phyloP scores from a whole-genome alignment of 768 basidiomycete genomes.

The Suillus alpinus region DNA sequence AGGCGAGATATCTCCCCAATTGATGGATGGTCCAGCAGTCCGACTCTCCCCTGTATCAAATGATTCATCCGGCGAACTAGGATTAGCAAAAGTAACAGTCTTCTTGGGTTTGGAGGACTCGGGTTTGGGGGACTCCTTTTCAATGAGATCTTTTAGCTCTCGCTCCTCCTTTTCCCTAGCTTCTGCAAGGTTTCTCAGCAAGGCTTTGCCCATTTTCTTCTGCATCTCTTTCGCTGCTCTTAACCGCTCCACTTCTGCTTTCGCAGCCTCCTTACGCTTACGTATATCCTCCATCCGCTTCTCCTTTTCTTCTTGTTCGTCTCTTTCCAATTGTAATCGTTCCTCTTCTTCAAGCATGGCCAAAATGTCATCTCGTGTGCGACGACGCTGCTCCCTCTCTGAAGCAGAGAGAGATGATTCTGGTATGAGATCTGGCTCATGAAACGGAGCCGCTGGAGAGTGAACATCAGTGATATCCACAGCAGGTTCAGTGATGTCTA shows the following conservation, averaged over 20 bases:
- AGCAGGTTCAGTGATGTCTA: conserved; percentile 70
- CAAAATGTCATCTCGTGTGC: conserved; percentile 63
- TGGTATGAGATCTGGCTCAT: conserved; percentile 47
- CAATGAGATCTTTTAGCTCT: conserved; percentile 29
- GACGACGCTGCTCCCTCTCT: conserved; percentile 48
- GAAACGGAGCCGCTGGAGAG: conserved; percentile 17
- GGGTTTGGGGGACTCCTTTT: conserved; percentile 19
- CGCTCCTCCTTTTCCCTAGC: conserved; percentile 38
- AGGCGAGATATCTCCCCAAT: conserved; percentile 57
- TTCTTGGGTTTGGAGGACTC: conserved; percentile 48
- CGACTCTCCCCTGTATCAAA: conserved; percentile 15
- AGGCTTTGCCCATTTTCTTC: conserved; percentile 75
- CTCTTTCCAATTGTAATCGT: conserved; percentile 38
- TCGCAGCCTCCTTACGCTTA: conserved; percentile 49
- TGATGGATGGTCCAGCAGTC: conserved; percentile 13
- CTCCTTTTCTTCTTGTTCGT: conserved; percentile 40
- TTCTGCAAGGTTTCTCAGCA: conserved; percentile 44
- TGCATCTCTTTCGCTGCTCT: conserved; percentile 51
- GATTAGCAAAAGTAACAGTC: conserved; percentile 61
- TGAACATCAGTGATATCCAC: conserved; percentile 17
- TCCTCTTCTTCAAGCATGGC: conserved; percentile 75
- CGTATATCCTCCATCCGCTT: conserved; percentile 45
- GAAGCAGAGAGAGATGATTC: conserved; percentile 42
- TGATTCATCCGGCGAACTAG: conserved; percentile 19
- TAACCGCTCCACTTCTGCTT: conserved; percentile 37